These are phyloP conservation scores for Rubia balearica DNA, from an alignment of 305 asterid species.

Conservation along the genomic window DNA sequence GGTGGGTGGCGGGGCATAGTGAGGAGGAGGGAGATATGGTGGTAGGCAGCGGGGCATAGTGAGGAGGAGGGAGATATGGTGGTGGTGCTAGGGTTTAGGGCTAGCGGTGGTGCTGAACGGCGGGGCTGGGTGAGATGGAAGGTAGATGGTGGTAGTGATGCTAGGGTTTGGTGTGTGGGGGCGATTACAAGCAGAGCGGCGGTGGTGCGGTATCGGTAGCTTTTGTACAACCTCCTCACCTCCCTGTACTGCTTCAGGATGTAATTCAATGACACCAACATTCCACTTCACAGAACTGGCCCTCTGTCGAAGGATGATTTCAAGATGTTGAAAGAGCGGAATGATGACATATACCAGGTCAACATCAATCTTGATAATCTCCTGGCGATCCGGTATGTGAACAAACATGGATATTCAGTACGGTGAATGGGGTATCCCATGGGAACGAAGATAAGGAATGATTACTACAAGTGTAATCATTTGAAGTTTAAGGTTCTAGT, in stretches of 20 bases:
- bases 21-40: too few species aligned
- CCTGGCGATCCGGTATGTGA: constrained; percentile 27
- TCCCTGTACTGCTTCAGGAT: constrained; percentile 34
- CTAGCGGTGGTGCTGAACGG: too few species aligned
- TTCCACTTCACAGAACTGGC: constrained; percentile 21
- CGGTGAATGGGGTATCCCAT: constrained; percentile 38
- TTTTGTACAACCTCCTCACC: constrained; percentile 21
- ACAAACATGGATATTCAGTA: constrained; percentile 22
- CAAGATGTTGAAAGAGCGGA: constrained; percentile 27
- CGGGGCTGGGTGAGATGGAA: too few species aligned
- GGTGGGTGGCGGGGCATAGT: too few species aligned
- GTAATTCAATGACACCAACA: constrained; percentile 24
- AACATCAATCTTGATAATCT: constrained; percentile 36
- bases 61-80: too few species aligned
- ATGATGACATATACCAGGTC: constrained; percentile 33
- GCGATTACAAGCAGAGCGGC: too few species aligned
- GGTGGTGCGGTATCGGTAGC: too few species aligned
- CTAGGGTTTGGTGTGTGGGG: too few species aligned
- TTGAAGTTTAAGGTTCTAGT: constrained; percentile 28
- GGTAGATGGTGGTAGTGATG: too few species aligned
- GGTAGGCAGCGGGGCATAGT: too few species aligned
- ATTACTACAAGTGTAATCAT: constrained; percentile 25
- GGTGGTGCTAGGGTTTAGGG: too few species aligned
- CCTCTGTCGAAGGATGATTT: constrained; percentile 22
- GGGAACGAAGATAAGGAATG: constrained; percentile 21